Base-by-base conservation (phyloP, 495 filamentous ascomycete species). In the Articulospora tetracladia region DNA sequence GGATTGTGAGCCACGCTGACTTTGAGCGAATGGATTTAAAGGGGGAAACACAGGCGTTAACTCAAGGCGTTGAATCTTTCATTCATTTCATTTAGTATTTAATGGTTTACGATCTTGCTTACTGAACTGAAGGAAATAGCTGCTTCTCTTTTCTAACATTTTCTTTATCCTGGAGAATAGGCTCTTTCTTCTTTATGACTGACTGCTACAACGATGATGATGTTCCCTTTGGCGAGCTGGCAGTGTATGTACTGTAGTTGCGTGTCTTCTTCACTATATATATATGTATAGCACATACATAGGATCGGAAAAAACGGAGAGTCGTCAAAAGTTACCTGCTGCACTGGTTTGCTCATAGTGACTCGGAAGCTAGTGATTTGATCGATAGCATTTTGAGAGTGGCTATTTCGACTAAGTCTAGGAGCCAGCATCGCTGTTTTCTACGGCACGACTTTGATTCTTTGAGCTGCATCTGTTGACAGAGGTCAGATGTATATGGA, bases 1-100 rank as follows among this genome's bases (percentile, higher is more conserved):
- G 63, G 58, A 3, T 44, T 61, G 24, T 62, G 53, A 55, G 19
- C 41, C n/a, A n/a, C n/a, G n/a, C 3, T 17, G 41, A 22, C 3
- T 47, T 47, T 17, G 41, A 47, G 3, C n/a, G 41, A 46, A 52
- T 51, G 19, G 22, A 20, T 50, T 41, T 50, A 22, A 22, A 51
- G 2, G 46, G 47, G 34, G 41, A 39, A 10, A 22, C 8, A 22
- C 22, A 28, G 39, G 55, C 41, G 55, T 28, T 19, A 11, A 2
- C 13, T 25, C 39, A 28, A 28, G 12, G 52, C 19, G 27, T 19
- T 54, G 13, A 13, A n/a, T n/a, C n/a, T n/a, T n/a, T n/a, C n/a
- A n/a, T n/a, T n/a, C n/a, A 36, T 34, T 54, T 13, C n/a, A n/a
- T n/a, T n/a, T n/a, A n/a, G n/a, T n/a, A n/a, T n/a, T n/a, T n/a